Evolutionary conservation across 192 early-diverging fungal species (phyloP), one percentile per base, ranked within the genome.

Genomic region (Gaertneriomyces semiglobifer): DNA sequence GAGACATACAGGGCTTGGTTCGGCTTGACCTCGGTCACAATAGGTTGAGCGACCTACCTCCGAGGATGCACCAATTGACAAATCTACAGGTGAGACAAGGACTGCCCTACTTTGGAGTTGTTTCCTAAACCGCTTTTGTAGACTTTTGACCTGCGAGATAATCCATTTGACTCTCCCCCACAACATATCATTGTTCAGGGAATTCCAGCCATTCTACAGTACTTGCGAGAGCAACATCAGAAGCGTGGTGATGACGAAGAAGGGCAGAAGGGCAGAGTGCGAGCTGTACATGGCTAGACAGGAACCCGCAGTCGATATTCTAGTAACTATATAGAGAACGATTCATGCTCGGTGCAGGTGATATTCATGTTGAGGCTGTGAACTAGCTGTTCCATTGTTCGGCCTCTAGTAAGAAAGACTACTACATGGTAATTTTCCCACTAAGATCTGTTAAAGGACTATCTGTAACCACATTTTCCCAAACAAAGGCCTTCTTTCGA

Each of bases 121-220:
- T 51, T 63, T 63, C 39, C 5, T 60, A n/a, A 43, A 43, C 18
- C 6, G 5, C 16, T 25, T 54, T 9, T 12, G 38, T 38, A 78
- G 74, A 68, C 71, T 0, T 39, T 79, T 11, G 78, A 79, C 14
- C 51, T 78, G 14, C 71, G 65, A 7, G 78, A 74, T 33, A 79
- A 79, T 44, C 78, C 78, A 10, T 79, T 69, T 56, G 73, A 78
- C 43, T 64, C 67, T 8, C 78, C 78, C 4, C 78, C 78, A 8
- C 78, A 77, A 47, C 33, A 62, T 50, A 44, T 79, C 39, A 70
- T 77, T 62, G 65, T 55, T 14, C 74, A 65, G 44, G 74, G 74
- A 11, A 56, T 41, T 11, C 71, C 54, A 10, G 58, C 53, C 6
- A 52, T 76, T 12, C 56, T 68, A 5, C 39, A 33, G 10, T 76